Conservation (phyloP, 768 basidiomycete genomes). For the Exsudoporus frostii region DNA sequence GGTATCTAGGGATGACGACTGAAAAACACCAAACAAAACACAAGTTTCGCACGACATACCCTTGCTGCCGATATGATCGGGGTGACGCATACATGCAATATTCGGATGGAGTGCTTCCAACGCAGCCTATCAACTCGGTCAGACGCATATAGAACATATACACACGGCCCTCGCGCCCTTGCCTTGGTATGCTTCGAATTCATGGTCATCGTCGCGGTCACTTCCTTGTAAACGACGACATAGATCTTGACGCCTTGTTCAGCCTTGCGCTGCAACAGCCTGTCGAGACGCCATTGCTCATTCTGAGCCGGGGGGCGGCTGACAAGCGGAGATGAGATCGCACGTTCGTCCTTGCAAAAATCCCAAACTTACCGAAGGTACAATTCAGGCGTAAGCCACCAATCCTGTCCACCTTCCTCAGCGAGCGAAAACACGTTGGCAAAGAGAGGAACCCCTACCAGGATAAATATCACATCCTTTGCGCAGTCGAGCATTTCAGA, state of each 20-base stretch:
- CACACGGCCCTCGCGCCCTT: neutral
- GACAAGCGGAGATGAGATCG: constrained; percentile 3
- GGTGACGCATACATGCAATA: constrained; percentile 85
- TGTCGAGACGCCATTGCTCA: constrained; percentile 87
- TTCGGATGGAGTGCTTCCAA: constrained; percentile 85
- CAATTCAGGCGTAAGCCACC: constrained; percentile 95
- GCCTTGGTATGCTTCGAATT: constrained; percentile 82
- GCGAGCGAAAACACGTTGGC: neutral
- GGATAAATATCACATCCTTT: constrained; percentile 82
- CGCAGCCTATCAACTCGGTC: constrained; percentile 44
- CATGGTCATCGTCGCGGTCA: constrained; percentile 90
- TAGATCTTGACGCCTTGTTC: constrained; percentile 89
- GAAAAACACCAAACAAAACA: neutral
- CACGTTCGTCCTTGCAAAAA: neutral
- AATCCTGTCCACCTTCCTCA: constrained; percentile 47
- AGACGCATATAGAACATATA: neutral
- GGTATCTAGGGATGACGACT: constrained; percentile 43
- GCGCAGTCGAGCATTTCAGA: constrained; percentile 86
- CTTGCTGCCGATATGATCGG: constrained; percentile 84
- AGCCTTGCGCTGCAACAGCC: constrained; percentile 82
- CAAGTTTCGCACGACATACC: constrained; percentile 31
- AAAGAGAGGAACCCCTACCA: constrained; percentile 41
- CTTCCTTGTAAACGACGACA: constrained; percentile 94
- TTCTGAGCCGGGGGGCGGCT: constrained; percentile 79
- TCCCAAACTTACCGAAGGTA: constrained; percentile 59